Evolutionary conservation across 805 yeast species (phyloP).

Genomic region (Ogataea zsoltii): DNA sequence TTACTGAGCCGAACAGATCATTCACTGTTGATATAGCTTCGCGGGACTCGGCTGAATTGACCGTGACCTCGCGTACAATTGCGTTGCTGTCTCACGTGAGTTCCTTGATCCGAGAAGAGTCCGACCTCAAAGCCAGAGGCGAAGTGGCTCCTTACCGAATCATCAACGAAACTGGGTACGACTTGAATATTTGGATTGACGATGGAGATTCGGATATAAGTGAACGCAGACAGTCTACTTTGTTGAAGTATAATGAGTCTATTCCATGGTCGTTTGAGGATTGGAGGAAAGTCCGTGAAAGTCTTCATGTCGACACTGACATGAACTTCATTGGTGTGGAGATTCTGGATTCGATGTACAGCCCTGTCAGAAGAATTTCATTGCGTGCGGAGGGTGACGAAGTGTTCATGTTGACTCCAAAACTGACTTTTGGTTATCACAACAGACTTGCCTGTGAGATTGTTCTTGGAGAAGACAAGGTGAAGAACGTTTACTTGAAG

Average conservation of each 20-base stretch:
- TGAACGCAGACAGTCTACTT: conserved; percentile 34
- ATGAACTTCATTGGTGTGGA: conserved; percentile 65
- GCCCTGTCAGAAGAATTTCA: conserved; percentile 54
- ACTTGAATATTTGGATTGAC: conserved; percentile 82
- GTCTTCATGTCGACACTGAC: conserved; percentile 62
- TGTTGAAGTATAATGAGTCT: conserved; percentile 48
- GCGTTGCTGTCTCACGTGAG: conserved; percentile 73
- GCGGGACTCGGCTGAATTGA: conserved; percentile 72
- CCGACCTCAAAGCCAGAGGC: conserved; percentile 64
- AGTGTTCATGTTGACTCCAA: conserved; percentile 65
- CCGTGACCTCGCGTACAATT: conserved; percentile 78
- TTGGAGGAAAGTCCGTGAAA: conserved; percentile 85
- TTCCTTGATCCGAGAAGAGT: conserved; percentile 53
- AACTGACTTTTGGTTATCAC: conserved; percentile 50
- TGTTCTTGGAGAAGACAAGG: conserved; percentile 67
- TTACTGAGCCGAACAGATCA: conserved; percentile 44
- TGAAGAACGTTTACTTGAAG: conserved; percentile 73
- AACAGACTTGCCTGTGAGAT: conserved; percentile 75
- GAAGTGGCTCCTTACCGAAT: conserved; percentile 81
- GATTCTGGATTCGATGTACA: conserved; percentile 56
- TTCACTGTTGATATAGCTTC: conserved; percentile 71
- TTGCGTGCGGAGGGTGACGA: conserved; percentile 85
- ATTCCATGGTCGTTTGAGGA: conserved; percentile 93
- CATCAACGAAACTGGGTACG: conserved; percentile 81
- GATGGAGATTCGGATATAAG: conserved; percentile 29